Base-by-base conservation (phyloP, 202 grass and related monocot genomes). In the Thinopyrum obtusiflorum region DNA sequence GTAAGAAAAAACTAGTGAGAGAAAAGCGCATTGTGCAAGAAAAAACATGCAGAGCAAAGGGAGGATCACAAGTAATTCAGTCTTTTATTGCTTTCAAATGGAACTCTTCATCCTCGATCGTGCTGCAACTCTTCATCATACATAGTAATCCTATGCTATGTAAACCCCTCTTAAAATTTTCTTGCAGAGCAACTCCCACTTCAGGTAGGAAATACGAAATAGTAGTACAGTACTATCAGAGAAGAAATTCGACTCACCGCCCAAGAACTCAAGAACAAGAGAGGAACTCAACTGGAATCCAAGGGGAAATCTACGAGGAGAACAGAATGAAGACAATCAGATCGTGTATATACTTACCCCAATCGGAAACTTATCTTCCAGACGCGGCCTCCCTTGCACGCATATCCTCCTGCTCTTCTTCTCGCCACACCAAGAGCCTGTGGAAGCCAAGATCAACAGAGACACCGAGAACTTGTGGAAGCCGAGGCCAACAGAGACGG, bases 301-400 rank as follows among this genome's bases (percentile, higher is more conserved):
- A 47, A 7, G 18, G 13, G 31, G 15, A 80, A 57, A 14, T 3
- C 29, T 53, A 5, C 42, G 11, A 9, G 1, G 6, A 25, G 1
- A 10, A 0, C 11, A 0, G 10, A 0, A 82, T n/a, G 9, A 26
- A 71, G 68, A 71, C 0, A 40, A 40, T 24, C n/a, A 15, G 14
- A 74, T 4, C 46, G 4, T 10, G 3, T 57, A 35, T 10, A 9
- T 59, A 35, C 77, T 27, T 17, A 84, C 78, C 70, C 31, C 33
- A 9, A 78, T 82, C 8, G 82, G 40, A 47, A 57, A n/a, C 78
- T 25, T 15, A 70, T 78, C 83, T 77, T 27, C 68, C 70, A 51
- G n/a, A 11, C 29, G 73, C 18, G 47, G 51, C 8, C 73, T 82
- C 46, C 47, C 20, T 72, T 66, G 77, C 39, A 60, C 65, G 15